Percentiles rank a stretch among this genome's conserved stretches.
Evolutionary conservation across 768 basidiomycete species (phyloP).

Genomic region (Suillus variegatus): DNA sequence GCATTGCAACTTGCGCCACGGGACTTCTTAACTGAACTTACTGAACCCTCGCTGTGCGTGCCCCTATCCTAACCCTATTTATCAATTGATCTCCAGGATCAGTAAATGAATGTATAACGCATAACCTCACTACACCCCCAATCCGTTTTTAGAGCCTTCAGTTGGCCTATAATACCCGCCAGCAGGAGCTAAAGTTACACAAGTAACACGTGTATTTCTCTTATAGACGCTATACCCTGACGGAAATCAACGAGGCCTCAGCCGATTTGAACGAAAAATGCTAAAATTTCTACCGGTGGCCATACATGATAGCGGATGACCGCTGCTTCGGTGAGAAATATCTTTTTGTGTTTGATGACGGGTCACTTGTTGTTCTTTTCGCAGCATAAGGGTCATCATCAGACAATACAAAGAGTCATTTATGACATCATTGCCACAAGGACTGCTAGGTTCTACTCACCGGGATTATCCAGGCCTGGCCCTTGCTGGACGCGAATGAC

Average conservation of each 20-base stretch:
- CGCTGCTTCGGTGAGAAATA: background rate
- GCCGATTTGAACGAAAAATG: background rate
- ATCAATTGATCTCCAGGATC: background rate
- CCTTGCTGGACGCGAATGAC: background rate
- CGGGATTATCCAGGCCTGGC: background rate
- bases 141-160: background rate
- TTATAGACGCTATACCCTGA: background rate
- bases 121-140: background rate
- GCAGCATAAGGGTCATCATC: background rate
- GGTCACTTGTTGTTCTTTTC: background rate
- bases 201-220: background rate
- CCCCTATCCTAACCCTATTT: background rate
- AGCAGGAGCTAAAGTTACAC: background rate
- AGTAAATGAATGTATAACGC: background rate
- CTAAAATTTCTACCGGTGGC: background rate
- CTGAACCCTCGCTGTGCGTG: background rate
- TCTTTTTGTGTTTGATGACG: background rate
- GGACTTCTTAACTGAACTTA: background rate
- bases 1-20: background rate
- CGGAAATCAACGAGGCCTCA: background rate
- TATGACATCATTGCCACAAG: background rate
- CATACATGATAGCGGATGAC: background rate
- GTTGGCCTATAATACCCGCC: background rate
- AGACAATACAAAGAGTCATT: background rate
- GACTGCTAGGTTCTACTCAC: background rate